Evolutionary conservation across 257 asterid species (phyloP), one percentile per base, ranked within the genome.

Genomic region (Rauvolfia tetraphylla): DNA sequence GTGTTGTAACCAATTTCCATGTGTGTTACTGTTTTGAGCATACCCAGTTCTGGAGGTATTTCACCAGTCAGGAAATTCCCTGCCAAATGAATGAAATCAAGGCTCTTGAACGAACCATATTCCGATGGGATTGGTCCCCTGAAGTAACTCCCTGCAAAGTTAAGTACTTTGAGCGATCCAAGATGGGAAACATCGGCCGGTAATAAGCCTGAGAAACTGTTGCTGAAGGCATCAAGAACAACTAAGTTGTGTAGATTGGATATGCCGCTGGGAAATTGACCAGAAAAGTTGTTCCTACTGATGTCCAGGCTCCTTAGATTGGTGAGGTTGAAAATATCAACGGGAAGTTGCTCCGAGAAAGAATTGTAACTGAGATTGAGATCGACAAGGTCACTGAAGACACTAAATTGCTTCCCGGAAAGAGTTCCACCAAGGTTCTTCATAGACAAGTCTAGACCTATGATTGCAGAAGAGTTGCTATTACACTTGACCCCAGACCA

Each of bases 61-160:
- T 70, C 54, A 7, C 98, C 99, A 74, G 80, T 79, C 4, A 95
- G 85, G 31, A 81, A 90, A 84, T 95, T 95, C 12, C 98, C 99
- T 0, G 97, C 99, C 79, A 95, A 78, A 74, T 95, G 99, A 54
- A 95, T 84, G 84, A 87, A 91, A 63, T 93, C 92, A 38, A 93
- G 85, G 9, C 79, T 81, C 82, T 74, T 84, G 80, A 93, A 88
- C 2, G 84, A 87, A 25, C 98, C 99, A 80, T 87, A 95, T 18
- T 88, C 96, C 12, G 90, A 71, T 36, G 99, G 99, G 79, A 95
- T 90, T 62, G 84, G 81, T 0, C 99, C 99, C 72, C 88, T 87
- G 88, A 95, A 95, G 79, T 91, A 95, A 83, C 99, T 95, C 86
- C 99, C 99, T 0, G 99, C 99, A 75, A 95, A 93, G 82, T 95